These are phyloP conservation scores for Aspergillus mulundensis DNA, from an alignment of 495 filamentous ascomycete species.

Conservation along the genomic window DNA sequence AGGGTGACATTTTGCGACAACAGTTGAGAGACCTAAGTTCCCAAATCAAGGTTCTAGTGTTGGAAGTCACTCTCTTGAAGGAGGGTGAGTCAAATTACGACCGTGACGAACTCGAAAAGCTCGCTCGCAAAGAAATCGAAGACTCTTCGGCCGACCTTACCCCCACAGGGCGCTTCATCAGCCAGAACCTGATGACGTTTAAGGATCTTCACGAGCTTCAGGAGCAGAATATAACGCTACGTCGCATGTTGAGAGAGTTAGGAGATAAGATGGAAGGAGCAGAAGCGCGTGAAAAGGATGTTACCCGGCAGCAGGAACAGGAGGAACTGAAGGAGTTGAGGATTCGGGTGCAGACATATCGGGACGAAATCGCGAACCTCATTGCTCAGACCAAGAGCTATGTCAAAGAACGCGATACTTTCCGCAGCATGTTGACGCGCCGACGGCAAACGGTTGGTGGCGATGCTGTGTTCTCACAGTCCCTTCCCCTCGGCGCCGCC, in stretches of 20 bases:
- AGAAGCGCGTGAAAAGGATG: slow-evolving; percentile 68
- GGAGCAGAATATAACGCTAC: slow-evolving; percentile 78
- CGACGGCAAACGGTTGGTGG: slow-evolving; percentile 58
- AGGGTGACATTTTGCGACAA: slow-evolving; percentile 75
- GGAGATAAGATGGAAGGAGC: slow-evolving; percentile 88
- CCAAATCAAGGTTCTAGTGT: slow-evolving; percentile 81
- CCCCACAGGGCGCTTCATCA: slow-evolving; percentile 83
- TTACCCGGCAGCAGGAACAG: slow-evolving; percentile 64
- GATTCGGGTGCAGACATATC: slow-evolving; percentile 54
- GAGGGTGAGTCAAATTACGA: slow-evolving; percentile 71
- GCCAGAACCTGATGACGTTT: slow-evolving; percentile 75
- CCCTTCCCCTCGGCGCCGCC: slow-evolving; percentile 45
- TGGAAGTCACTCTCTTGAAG: slow-evolving; percentile 74
- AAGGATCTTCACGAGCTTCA: slow-evolving; percentile 80
- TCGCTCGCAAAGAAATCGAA: slow-evolving; percentile 61
- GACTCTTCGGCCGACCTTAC: slow-evolving; percentile 58
- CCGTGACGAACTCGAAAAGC: slow-evolving; percentile 64
- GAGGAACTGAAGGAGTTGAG: slow-evolving; percentile 68
- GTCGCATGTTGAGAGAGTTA: slow-evolving; percentile 75
- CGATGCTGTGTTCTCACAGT: slow-evolving; percentile 65
- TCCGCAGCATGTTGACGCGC: slow-evolving; percentile 83
- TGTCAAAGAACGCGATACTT: slow-evolving; percentile 93
- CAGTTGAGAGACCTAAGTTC: slow-evolving; percentile 87
- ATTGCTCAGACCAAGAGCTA: slow-evolving; percentile 83
- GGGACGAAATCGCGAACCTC: slow-evolving; percentile 74